These are phyloP conservation scores for Termitomyces sp. DNA, from an alignment of 768 basidiomycete species.

Conservation along the genomic window DNA sequence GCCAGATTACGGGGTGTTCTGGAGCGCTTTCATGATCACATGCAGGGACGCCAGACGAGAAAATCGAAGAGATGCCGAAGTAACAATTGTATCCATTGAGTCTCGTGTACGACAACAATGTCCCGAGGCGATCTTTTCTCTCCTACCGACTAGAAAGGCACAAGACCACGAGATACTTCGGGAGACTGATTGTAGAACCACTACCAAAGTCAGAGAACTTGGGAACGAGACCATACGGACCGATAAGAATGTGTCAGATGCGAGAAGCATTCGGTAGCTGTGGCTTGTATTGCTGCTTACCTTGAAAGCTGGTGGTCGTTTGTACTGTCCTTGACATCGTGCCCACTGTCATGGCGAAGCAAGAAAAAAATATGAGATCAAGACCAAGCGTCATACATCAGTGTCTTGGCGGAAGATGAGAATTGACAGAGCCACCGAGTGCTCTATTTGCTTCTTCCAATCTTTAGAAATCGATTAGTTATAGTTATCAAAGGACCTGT, in stretches of 20 bases:
- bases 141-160: background rate
- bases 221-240: background rate
- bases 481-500: background rate
- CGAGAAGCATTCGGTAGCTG: background rate
- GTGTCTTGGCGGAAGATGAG: background rate
- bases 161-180: background rate
- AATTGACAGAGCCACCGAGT: background rate
- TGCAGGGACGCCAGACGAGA: background rate
- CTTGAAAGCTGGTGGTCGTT: background rate
- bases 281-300: background rate
- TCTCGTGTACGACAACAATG: background rate
- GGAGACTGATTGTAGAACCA: background rate
- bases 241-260: background rate
- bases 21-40: background rate
- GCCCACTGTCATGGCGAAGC: background rate
- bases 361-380: background rate
- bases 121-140: background rate
- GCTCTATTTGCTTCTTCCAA: constrained; percentile 4
- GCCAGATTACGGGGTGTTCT: background rate
- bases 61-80: background rate
- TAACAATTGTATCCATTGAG: background rate
- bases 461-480: constrained; percentile 1
- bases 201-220: background rate
- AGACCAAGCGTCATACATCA: background rate
- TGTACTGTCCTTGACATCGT: background rate